A percentile compares a stretch with the other conserved stretches of the same genome.
These are phyloP conservation scores for Eucalyptus dawsonii DNA, from an alignment of 345 rosid genomes.

Conservation along the genomic window DNA sequence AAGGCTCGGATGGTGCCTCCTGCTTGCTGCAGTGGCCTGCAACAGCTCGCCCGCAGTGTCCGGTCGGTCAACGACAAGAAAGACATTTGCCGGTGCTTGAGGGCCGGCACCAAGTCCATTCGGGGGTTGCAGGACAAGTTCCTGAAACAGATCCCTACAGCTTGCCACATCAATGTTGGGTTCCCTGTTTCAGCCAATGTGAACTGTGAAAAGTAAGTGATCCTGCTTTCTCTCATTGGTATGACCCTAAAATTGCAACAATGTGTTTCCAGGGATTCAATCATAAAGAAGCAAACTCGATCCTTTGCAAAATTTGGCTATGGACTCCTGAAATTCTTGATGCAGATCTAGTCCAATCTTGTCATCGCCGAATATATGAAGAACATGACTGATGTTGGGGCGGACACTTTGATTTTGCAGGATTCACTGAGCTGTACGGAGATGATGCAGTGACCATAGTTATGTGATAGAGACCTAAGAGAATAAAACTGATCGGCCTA, in stretches of 20 bases:
- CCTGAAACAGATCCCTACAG: conserved; percentile 17
- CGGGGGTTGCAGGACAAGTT: conserved; percentile 12
- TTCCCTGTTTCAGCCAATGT: conserved; percentile 18
- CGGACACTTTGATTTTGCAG: not conserved
- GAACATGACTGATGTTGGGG: not conserved
- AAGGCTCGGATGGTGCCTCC: not conserved
- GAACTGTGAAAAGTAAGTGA: conserved; percentile 16
- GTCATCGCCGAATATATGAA: not conserved
- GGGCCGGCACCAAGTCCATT: not conserved
- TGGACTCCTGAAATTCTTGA: not conserved
- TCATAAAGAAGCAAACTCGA: not conserved
- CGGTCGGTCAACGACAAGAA: conserved; percentile 18
- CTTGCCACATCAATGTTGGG: conserved; percentile 25
- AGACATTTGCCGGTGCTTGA: conserved; percentile 20
- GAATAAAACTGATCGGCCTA: not conserved
- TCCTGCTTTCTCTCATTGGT: not conserved
- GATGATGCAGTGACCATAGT: not conserved
- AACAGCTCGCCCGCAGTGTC: conserved; percentile 3
- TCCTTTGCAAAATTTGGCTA: not conserved
- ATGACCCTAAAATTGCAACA: not conserved
- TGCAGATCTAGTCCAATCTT: not conserved
- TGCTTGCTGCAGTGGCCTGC: conserved; percentile 12
- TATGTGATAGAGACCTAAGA: not conserved
- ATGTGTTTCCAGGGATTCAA: not conserved
- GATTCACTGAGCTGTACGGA: not conserved